These are phyloP conservation scores for Rhododendron williamsianum DNA, from an alignment of 148 eudicot genomes.

Conservation along the genomic window DNA sequence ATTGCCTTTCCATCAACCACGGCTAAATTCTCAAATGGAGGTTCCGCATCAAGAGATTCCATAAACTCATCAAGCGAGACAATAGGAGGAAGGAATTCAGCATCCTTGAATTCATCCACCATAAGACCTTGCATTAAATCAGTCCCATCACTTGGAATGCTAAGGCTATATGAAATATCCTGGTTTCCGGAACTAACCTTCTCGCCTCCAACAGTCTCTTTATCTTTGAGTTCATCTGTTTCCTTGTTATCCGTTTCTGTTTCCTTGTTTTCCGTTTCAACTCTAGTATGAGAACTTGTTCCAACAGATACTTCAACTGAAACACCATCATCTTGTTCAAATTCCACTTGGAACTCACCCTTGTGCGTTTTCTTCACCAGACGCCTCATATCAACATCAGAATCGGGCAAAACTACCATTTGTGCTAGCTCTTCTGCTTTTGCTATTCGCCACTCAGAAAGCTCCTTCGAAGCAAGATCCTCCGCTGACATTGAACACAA, in stretches of 20 bases:
- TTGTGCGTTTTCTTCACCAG: conserved; percentile 97
- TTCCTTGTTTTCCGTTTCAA: conserved; percentile 26
- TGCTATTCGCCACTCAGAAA: conserved; percentile 93
- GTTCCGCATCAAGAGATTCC: conserved; percentile 91
- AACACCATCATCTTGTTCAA: conserved; percentile 55
- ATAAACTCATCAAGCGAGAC: conserved; percentile 89
- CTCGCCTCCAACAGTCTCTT: conserved; percentile 22
- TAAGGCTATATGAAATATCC: conserved; percentile 44
- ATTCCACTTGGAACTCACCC: conserved; percentile 89
- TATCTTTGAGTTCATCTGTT: conserved; percentile 20
- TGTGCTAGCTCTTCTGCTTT: conserved; percentile 82
- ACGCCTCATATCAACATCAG: conserved; percentile 67
- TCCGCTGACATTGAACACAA: conserved; percentile 96
- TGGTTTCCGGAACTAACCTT: conserved; percentile 27
- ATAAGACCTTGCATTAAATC: conserved; percentile 90
- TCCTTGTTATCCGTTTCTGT: conserved; percentile 26
- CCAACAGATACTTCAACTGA: conserved; percentile 50
- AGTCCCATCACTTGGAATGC: conserved; percentile 72
- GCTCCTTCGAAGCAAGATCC: conserved; percentile 96
- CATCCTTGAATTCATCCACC: conserved; percentile 78
- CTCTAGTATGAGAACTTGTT: conserved; percentile 23
- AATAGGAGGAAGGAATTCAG: conserved; percentile 75
- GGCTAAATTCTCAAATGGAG: conserved; percentile 71
- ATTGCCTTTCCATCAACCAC: conserved; percentile 34
- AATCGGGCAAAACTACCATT: conserved; percentile 80